Percentiles rank a stretch among this genome's conserved stretches.
Conservation (phyloP, 164 flowering plant genomes). For the Vitis rotundifolia region DNA sequence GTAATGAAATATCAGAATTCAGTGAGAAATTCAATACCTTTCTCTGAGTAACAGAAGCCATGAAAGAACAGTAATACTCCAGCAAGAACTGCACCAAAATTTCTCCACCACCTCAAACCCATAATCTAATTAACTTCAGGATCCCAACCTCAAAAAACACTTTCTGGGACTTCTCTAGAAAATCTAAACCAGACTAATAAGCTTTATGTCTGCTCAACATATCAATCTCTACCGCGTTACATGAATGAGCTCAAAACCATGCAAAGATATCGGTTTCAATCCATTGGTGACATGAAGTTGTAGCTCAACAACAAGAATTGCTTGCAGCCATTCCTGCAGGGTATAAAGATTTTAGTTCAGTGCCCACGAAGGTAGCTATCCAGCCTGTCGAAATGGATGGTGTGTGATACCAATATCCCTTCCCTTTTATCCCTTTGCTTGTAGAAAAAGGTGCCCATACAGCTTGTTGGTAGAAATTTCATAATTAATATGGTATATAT, state of each 20-base stretch:
- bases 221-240: not conserved
- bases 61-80: constrained; percentile 3
- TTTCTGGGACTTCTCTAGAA: not conserved
- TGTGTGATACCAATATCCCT: not conserved
- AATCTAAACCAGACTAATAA: not conserved
- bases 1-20: too few species aligned
- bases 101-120: constrained; percentile 9
- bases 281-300: not conserved
- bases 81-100: not conserved
- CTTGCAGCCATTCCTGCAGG: not conserved
- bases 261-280: constrained; percentile 1
- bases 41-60: constrained; percentile 15
- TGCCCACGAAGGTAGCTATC: not conserved
- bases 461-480: too few species aligned
- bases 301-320: constrained; percentile 11
- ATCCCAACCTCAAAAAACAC: not conserved
- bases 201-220: not conserved
- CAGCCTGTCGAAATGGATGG: not conserved
- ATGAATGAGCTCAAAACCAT: not conserved
- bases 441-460: too few species aligned
- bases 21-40: constrained; percentile 11
- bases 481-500: too few species aligned
- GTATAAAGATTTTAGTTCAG: constrained; percentile 13
- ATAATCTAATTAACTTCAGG: not conserved
- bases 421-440: not conserved